A percentile compares a stretch with the other conserved stretches of the same genome.
phyloP scores from a whole-genome alignment of 2,329 filamentous ascomycete species.

The Sclerotiophoma versabilis region DNA sequence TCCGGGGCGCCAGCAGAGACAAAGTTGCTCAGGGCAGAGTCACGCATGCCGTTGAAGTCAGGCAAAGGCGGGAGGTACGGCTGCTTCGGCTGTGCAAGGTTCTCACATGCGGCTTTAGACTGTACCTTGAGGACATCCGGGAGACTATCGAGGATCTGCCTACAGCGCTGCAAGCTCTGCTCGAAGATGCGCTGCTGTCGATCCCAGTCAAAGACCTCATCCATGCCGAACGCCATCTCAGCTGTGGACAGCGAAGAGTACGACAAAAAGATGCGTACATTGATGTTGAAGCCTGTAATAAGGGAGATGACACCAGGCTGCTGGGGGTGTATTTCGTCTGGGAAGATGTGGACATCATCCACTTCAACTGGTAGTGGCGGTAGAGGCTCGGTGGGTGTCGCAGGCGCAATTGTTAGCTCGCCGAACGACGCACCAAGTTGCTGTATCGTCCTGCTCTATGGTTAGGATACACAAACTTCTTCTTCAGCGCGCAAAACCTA shows the following conservation, averaged over 20 bases:
- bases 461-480: slow-evolving; percentile 53
- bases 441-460: slow-evolving; percentile 69
- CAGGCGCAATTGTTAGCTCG: slow-evolving; percentile 77
- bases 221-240: slow-evolving; percentile 82
- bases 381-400: slow-evolving; percentile 76
- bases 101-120: slow-evolving; percentile 50
- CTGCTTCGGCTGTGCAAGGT: slow-evolving; percentile 36
- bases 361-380: slow-evolving; percentile 82
- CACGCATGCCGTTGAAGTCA: slow-evolving; percentile 41
- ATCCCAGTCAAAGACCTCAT: slow-evolving; percentile 76
- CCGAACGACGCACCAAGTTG: slow-evolving; percentile 76
- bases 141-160: slow-evolving; percentile 70
- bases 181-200: slow-evolving; percentile 77
- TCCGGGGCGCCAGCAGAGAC: slow-evolving; percentile 42
- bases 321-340: slow-evolving; percentile 73
- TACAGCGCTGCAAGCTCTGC: slow-evolving; percentile 73
- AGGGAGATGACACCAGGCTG: slow-evolving; percentile 72
- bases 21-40: slow-evolving; percentile 32
- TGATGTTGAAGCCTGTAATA: slow-evolving; percentile 81
- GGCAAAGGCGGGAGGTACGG: slow-evolving; percentile 49
- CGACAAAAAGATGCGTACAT: slow-evolving; percentile 78
- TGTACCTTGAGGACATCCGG: slow-evolving; percentile 72
- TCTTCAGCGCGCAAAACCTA: slow-evolving; percentile 64
- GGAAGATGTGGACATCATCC: slow-evolving; percentile 81
- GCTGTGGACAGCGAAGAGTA: slow-evolving; percentile 81